Conservation (phyloP, 257 asterid genomes). For the Nicotiana tomentosiformis region DNA sequence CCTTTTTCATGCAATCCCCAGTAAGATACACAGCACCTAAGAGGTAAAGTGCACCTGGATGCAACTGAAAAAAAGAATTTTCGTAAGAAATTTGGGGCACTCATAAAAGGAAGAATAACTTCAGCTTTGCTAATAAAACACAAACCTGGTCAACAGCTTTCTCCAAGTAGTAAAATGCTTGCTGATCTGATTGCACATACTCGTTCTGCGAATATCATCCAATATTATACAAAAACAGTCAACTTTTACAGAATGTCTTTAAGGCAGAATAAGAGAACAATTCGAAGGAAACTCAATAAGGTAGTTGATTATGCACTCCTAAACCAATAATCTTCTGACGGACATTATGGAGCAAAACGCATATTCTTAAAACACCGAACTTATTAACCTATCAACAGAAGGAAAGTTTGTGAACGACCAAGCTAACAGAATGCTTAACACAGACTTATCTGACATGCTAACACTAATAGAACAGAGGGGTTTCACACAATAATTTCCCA, state of each 20-base stretch:
- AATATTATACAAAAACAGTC: neutral
- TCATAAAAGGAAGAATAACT: neutral
- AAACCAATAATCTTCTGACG: neutral
- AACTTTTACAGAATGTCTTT: neutral
- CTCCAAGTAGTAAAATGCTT: conserved; percentile 78
- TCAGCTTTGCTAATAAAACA: conserved; percentile 7
- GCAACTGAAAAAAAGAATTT: conserved; percentile 43
- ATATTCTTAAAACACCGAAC: neutral
- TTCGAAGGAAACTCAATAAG: neutral
- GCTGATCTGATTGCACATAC: conserved; percentile 80
- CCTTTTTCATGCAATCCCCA: conserved; percentile 91
- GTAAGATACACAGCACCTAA: conserved; percentile 86
- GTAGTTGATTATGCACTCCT: neutral
- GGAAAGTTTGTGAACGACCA: neutral
- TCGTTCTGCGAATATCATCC: conserved; percentile 47
- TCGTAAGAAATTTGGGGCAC: conserved; percentile 13
- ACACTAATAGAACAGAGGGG: neutral
- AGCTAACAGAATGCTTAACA: neutral
- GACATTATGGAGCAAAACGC: neutral
- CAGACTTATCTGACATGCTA: neutral
- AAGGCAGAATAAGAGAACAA: neutral
- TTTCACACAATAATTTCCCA: neutral
- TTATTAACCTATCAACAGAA: neutral
- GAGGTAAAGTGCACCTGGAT: conserved; percentile 93
- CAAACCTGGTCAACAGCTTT: conserved; percentile 89